phyloP scores from a whole-genome alignment of 805 yeast genomes.

The Starmerella gropengiesseri region DNA sequence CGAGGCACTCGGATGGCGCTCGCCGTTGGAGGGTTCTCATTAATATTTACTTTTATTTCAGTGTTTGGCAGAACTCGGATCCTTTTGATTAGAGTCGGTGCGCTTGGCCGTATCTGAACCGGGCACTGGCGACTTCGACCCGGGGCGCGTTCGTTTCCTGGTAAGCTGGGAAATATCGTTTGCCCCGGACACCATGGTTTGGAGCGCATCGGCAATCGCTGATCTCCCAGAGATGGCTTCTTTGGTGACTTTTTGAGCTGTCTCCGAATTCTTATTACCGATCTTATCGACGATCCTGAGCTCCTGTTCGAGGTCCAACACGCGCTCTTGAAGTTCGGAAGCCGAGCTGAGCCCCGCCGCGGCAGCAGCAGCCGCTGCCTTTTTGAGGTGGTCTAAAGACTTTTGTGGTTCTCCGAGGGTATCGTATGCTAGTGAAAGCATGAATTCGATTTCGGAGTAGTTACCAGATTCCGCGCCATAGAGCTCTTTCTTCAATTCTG shows the following conservation, averaged over 20 bases:
- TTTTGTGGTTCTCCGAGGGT: slow-evolving; percentile 45
- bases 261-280: slow-evolving; percentile 7
- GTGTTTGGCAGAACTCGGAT: too few species aligned
- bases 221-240: slow-evolving; percentile 21
- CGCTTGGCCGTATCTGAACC: neutral
- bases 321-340: slow-evolving; percentile 26
- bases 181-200: slow-evolving; percentile 22
- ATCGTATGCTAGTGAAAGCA: slow-evolving; percentile 68
- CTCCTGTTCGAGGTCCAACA: slow-evolving; percentile 20
- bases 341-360: slow-evolving; percentile 28
- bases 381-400: slow-evolving; percentile 43
- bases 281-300: slow-evolving; percentile 8
- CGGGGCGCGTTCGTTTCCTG: slow-evolving; percentile 23
- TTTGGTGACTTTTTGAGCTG: slow-evolving; percentile 15
- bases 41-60: too few species aligned
- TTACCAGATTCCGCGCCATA: slow-evolving; percentile 44
- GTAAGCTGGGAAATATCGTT: slow-evolving; percentile 27
- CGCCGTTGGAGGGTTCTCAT: too few species aligned
- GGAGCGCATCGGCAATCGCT: slow-evolving; percentile 19
- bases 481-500: slow-evolving; percentile 43
- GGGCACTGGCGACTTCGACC: slow-evolving; percentile 1
- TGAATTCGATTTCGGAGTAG: slow-evolving; percentile 70
- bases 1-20: too few species aligned
- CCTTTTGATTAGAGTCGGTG: neutral
- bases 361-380: slow-evolving; percentile 33